These are phyloP conservation scores for Sporothrix phasma DNA, from an alignment of 2,329 filamentous ascomycete species.

Conservation along the genomic window DNA sequence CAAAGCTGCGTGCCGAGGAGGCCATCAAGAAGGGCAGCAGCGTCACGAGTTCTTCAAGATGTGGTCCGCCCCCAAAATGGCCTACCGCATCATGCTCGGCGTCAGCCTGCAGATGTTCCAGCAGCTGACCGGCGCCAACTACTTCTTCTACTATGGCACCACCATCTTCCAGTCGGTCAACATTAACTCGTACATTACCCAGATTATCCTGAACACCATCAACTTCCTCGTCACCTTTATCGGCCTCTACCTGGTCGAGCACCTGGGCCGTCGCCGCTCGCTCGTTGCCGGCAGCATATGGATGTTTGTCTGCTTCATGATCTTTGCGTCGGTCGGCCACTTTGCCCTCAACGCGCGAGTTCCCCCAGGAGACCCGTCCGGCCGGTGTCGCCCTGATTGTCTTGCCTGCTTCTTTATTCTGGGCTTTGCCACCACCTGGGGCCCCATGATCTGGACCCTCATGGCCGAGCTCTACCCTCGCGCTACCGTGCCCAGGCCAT, in stretches of 20 bases:
- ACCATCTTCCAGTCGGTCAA: conserved; percentile 58
- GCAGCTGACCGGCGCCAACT: conserved; percentile 54
- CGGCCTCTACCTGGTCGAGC: conserved; percentile 59
- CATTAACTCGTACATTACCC: conserved; percentile 55
- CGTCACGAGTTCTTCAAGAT: conserved; percentile 47
- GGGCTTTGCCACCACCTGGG: conserved; percentile 45
- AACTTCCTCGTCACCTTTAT: conserved; percentile 49
- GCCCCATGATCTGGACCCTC: conserved; percentile 20
- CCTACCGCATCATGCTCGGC: conserved; percentile 55
- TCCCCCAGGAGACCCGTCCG: conserved; percentile 27
- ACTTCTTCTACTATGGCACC: conserved; percentile 51
- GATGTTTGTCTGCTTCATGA: conserved; percentile 55
- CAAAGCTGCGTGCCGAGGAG: conserved; percentile 29
- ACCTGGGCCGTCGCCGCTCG: conserved; percentile 57
- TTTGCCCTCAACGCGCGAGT: conserved; percentile 31
- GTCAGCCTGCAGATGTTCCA: conserved; percentile 55
- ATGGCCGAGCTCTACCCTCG: conserved; percentile 20
- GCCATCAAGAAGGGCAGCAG: conserved; percentile 36
- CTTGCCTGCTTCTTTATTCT: conserved; percentile 64
- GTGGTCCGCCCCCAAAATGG: conserved; percentile 48
- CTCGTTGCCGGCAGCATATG: conserved; percentile 57
- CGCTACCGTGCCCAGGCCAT: conserved; percentile 19
- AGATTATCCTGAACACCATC: conserved; percentile 44
- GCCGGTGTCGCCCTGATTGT: conserved; percentile 60
- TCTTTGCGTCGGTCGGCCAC: conserved; percentile 51